phyloP scores from a whole-genome alignment of 2,329 filamentous ascomycete species.

The Cercospora sp. region DNA sequence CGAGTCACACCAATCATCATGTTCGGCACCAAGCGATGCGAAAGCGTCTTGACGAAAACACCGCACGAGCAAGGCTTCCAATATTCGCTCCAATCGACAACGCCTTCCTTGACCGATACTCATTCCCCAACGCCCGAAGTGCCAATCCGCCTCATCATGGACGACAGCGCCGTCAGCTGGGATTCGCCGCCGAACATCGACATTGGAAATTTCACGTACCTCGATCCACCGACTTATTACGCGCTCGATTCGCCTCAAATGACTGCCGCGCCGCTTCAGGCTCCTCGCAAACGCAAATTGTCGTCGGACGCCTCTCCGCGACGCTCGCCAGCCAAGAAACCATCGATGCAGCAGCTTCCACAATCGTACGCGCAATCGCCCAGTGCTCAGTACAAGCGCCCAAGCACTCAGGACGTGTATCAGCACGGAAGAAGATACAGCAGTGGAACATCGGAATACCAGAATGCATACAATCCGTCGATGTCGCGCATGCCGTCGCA shows the following conservation, averaged over 20 bases:
- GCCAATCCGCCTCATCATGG: constrained; percentile 60
- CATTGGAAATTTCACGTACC: constrained; percentile 64
- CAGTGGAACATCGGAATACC: constrained; percentile 37
- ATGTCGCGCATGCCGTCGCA: constrained; percentile 31
- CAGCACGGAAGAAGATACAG: constrained; percentile 41
- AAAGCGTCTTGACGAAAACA: constrained; percentile 63
- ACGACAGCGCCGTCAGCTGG: constrained; percentile 45
- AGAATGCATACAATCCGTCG: constrained; percentile 34
- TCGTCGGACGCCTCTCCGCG: constrained; percentile 52
- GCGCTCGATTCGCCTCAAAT: constrained; percentile 35
- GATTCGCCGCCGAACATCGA: constrained; percentile 47
- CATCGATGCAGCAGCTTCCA: constrained; percentile 40
- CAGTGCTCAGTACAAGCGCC: constrained; percentile 41
- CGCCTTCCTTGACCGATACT: constrained; percentile 64
- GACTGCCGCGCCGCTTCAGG: constrained; percentile 23
- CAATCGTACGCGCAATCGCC: constrained; percentile 37
- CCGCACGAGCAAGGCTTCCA: constrained; percentile 60
- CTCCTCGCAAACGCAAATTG: constrained; percentile 58
- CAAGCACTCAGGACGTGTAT: constrained; percentile 40
- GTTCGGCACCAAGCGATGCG: constrained; percentile 76
- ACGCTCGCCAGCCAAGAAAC: constrained; percentile 50
- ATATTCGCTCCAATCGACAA: constrained; percentile 71
- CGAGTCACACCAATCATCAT: constrained; percentile 58
- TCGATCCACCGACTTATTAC: constrained; percentile 32
- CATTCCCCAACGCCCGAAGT: constrained; percentile 58